Evolutionary conservation across 2,329 filamentous ascomycete genomes (phyloP).

Genomic region (Colletotrichum neosansevieriae): DNA sequence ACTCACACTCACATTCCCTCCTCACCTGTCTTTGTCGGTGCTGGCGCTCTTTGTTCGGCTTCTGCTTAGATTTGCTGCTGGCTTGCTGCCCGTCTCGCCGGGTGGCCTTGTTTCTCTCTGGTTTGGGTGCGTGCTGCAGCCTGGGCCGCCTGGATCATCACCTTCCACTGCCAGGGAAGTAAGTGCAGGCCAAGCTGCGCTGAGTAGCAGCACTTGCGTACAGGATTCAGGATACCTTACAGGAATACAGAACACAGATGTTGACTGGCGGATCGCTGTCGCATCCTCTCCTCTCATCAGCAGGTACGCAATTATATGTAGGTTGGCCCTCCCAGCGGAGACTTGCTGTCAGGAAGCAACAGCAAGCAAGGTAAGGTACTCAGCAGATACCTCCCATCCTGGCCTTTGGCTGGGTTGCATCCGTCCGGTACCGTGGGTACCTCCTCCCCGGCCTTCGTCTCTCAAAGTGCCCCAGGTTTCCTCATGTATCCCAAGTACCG

Average conservation of each 20-base stretch:
- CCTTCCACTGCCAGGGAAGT: conserved; percentile 4
- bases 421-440: conserved; percentile 37
- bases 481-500: conserved; percentile 32
- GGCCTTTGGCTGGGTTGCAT: conserved; percentile 31
- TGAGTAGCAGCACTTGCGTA: conserved; percentile 4
- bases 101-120: conserved; percentile 1
- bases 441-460: conserved; percentile 24
- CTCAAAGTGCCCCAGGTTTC: conserved; percentile 27
- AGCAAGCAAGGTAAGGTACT: conserved; percentile 14
- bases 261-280: conserved; percentile 22
- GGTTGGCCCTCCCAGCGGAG: background rate
- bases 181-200: conserved; percentile 9
- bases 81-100: conserved; percentile 5
- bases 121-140: conserved; percentile 28
- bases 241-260: background rate
- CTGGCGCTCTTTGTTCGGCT: conserved; percentile 15
- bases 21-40: background rate
- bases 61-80: conserved; percentile 1
- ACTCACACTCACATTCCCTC: background rate
- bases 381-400: conserved; percentile 14
- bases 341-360: too few species aligned
- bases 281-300: background rate
- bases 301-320: background rate
- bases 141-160: conserved; percentile 6
- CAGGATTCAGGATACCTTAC: too few species aligned